Conservation (phyloP, 2,329 filamentous ascomycete genomes). For the Cadophora gregata region DNA sequence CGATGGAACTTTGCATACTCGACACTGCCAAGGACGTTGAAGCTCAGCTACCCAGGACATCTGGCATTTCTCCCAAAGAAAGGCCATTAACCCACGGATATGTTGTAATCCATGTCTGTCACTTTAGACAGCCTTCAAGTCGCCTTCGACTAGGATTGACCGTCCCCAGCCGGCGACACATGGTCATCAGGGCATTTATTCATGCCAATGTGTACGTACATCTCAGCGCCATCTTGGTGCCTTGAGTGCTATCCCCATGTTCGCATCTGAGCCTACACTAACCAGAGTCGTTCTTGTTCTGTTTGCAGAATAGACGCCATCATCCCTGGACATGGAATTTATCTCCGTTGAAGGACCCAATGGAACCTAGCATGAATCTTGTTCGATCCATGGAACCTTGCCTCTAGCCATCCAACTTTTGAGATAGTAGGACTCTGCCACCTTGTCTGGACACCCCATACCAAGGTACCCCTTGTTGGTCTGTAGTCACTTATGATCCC, state of each 20-base stretch:
- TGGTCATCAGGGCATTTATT: slow-evolving; percentile 37
- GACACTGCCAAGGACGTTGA: slow-evolving; percentile 8
- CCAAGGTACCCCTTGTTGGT: slow-evolving; percentile 29
- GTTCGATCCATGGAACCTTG: neutral
- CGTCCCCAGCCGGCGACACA: slow-evolving; percentile 33
- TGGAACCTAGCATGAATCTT: neutral
- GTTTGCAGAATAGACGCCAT: slow-evolving; percentile 33
- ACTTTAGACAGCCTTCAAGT: neutral
- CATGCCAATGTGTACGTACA: slow-evolving; percentile 44
- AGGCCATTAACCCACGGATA: neutral
- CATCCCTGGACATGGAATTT: neutral
- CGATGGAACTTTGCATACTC: slow-evolving; percentile 20
- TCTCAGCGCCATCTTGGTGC: slow-evolving; percentile 39
- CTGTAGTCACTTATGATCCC: slow-evolving; percentile 28
- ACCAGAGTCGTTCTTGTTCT: slow-evolving; percentile 34
- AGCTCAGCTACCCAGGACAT: slow-evolving; percentile 8
- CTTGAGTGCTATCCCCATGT: slow-evolving; percentile 34
- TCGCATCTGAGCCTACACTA: slow-evolving; percentile 41
- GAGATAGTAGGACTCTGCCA: neutral
- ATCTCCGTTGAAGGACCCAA: neutral
- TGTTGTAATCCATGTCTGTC: neutral
- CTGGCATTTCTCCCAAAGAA: neutral
- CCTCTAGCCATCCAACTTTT: neutral
- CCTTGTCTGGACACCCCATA: slow-evolving; percentile 1
- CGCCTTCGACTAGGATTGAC: slow-evolving; percentile 21